Base-by-base conservation (phyloP, 805 yeast species). In the Yarrowia bubula region DNA sequence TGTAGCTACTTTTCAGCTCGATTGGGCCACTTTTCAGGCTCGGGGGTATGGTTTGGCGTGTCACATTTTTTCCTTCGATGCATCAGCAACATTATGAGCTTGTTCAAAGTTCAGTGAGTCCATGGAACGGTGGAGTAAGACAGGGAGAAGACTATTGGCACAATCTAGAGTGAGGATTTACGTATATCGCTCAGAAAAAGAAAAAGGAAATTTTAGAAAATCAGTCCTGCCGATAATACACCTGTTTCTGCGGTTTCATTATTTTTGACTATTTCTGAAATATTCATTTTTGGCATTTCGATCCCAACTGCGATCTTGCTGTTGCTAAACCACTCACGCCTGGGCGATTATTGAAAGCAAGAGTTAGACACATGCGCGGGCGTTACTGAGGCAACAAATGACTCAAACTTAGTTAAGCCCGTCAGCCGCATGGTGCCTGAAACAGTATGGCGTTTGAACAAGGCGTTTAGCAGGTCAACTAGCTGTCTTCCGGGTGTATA, bases 321-420 rank as follows among this genome's bases (percentile, higher is more conserved):
- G 28, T 22, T 22, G 28, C 28, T 22, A 22, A 22, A 22, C 28
- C 28, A 22, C 28, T 22, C 28, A 22, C 28, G 28, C 28, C 38
- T 9, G 53, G 37, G 22, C n/a, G 38, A 47, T 32, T 31, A 37
- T 32, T 35, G 39, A 33, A 47, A 38, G 8, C 53, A 47, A 22
- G 28, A 5, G 28, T 22, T 22, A 22, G 28, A 22, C 4, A 22
- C 28, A 22, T 5, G 5, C 5, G 28, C 38, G 41, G 55, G 55
- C 55, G 41, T 35, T 15, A 48, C 55, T 18, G 41, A 48, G 55
- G 55, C 55, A 48, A 48, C 55, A 48, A 48, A 48, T 48, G 55
- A 48, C 55, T 35, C 55, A 48, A 48, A 48, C 55, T 35, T 47
- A 47, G 28, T 10, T 10, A 35, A 11, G 10, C 10, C 14, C 17